These are phyloP conservation scores for Cytospora schulzeri DNA, from an alignment of 2,329 filamentous ascomycete species.

Conservation along the genomic window DNA sequence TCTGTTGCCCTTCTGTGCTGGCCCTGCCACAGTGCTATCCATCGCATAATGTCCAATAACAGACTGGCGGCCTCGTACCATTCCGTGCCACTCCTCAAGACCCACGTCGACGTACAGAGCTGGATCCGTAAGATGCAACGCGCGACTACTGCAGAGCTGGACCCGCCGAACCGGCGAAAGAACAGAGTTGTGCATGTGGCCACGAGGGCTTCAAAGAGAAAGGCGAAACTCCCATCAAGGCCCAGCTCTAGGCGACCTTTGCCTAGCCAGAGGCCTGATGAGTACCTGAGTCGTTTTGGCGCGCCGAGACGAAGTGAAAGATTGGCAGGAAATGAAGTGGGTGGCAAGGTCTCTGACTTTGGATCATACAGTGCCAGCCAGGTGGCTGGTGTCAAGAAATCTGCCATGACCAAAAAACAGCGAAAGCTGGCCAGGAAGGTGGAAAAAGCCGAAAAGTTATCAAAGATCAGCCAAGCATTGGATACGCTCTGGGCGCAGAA, in stretches of 20 bases:
- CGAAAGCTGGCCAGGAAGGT: background rate
- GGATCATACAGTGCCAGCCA: background rate
- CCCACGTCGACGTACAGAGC: background rate
- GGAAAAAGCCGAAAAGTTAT: background rate
- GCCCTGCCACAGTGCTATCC: conserved; percentile 7
- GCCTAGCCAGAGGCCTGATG: background rate
- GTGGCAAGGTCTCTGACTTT: background rate
- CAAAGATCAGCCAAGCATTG: background rate
- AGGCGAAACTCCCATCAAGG: background rate
- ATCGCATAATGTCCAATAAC: background rate
- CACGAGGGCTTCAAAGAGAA: background rate
- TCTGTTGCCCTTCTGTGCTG: conserved; percentile 9
- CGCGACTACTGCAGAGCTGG: conserved; percentile 7
- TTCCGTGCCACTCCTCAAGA: conserved; percentile 6
- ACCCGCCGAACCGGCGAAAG: background rate
- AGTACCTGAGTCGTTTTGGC: background rate
- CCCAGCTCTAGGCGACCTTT: background rate
- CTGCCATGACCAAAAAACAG: background rate
- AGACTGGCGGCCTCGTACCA: conserved; percentile 2
- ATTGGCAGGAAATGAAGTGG: background rate
- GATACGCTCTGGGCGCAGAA: background rate
- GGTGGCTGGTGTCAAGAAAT: background rate
- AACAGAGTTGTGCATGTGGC: background rate
- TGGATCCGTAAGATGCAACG: conserved; percentile 8
- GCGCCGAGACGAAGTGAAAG: conserved; percentile 4